Evolutionary conservation across 306 rosid species (phyloP).

Genomic region (Oemleria cerasiformis): DNA sequence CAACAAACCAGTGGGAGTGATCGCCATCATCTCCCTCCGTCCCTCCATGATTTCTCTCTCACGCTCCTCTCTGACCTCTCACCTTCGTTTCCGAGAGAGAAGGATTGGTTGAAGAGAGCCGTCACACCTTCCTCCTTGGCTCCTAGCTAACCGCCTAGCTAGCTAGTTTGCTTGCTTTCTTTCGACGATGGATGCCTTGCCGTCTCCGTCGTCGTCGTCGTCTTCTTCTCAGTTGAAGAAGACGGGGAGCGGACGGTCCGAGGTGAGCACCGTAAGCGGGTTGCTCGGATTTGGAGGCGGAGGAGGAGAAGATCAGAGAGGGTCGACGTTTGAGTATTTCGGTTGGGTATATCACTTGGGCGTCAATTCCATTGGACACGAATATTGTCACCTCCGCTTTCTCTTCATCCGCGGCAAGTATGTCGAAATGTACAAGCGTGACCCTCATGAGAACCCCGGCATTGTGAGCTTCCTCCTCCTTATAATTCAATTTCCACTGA

Average conservation of each 20-base stretch:
- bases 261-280: not conserved
- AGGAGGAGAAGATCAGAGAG: slow-evolving; percentile 38
- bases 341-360: slow-evolving; percentile 95
- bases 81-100: not conserved
- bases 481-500: not conserved
- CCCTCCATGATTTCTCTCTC: slow-evolving; percentile 6
- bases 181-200: not conserved
- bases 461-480: slow-evolving; percentile 44
- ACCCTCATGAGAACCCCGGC: slow-evolving; percentile 74
- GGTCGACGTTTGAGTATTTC: slow-evolving; percentile 47
- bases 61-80: not conserved
- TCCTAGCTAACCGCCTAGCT: not conserved
- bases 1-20: not conserved
- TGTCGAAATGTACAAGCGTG: slow-evolving; percentile 79
- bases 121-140: not conserved
- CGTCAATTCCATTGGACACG: slow-evolving; percentile 75
- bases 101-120: not conserved
- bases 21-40: not conserved
- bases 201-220: not conserved
- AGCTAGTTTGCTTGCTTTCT: not conserved
- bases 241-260: slow-evolving; percentile 29
- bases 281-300: slow-evolving; percentile 8
- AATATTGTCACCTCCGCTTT: slow-evolving; percentile 70
- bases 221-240: slow-evolving; percentile 3
- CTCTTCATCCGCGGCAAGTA: slow-evolving; percentile 67